These are phyloP conservation scores for Sextonia rubra DNA, from an alignment of 164 flowering plant species.

Conservation along the genomic window DNA sequence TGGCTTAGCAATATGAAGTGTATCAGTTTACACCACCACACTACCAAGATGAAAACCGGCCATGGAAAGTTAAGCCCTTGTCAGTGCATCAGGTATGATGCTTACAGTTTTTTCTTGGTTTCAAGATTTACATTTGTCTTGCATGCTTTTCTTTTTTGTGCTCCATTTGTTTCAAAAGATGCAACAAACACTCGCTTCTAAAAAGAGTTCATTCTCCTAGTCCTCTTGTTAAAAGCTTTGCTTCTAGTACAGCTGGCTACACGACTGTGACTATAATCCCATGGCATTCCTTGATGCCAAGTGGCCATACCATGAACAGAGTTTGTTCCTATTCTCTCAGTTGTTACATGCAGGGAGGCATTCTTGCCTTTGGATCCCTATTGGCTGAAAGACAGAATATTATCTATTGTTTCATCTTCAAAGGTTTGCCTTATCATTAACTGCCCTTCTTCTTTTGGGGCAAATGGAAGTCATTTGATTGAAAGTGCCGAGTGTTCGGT, in stretches of 20 bases:
- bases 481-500: conserved; percentile 40
- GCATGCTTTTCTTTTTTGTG: neutral
- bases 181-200: no score
- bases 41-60: conserved; percentile 19
- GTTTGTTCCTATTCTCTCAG: conserved; percentile 69
- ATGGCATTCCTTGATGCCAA: no score
- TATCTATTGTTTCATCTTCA: conserved; percentile 50
- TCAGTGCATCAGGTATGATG: conserved; percentile 47
- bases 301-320: no score
- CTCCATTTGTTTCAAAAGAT: no score
- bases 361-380: conserved; percentile 84
- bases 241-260: no score
- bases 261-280: no score
- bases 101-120: neutral
- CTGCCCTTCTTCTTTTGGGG: conserved; percentile 23
- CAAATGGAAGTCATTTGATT: conserved; percentile 15
- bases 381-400: conserved; percentile 71
- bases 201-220: no score
- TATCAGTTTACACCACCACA: conserved; percentile 20
- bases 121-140: neutral
- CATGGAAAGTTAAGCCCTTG: conserved; percentile 33
- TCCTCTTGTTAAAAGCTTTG: no score
- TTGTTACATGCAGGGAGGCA: conserved; percentile 75
- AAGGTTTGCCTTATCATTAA: conserved; percentile 47
- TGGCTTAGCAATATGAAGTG: conserved; percentile 60